Evolutionary conservation across 2,329 filamentous ascomycete genomes (phyloP), one percentile per base, ranked within the genome.

Genomic region (Trichoderma hamatum): DNA sequence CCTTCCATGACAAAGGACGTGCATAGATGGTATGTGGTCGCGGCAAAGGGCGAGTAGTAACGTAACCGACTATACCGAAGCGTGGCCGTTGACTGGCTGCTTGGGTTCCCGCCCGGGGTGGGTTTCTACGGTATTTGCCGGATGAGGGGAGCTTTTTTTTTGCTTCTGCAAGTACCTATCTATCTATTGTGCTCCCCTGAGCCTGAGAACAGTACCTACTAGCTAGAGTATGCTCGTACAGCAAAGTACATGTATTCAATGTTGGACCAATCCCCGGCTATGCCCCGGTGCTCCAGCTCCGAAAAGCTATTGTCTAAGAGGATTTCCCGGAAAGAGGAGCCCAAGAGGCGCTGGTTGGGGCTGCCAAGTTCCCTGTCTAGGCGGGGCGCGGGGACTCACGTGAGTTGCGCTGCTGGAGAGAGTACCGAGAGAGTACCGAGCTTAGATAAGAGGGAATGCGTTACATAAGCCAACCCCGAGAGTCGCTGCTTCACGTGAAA

Each of bases 1-100:
- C 26, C 21, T 39, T 13, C 36, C 16, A 64, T 43, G 14, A 43
- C 39, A 43, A 43, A 43, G 39, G 16, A 43, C 39, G 19, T 43
- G 39, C 39, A 43, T 43, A 5, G 36, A 16, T 39, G 36, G 36
- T 39, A 5, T 39, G n/a, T n/a, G n/a, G n/a, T 39, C 36, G 39
- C 32, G 9, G 14, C 28, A 39, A 39, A 49, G 32, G 4, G 10
- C 32, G 49, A 36, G 39, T 19, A 46, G 36, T 52, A 32, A 10
- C 26, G 24, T 66, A 70, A 36, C 68, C 68, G 68, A 70, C 64
- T 34, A 58, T 70, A 68, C 68, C 68, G 68, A 70, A 56, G 51
- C 10, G 46, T 21, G 63, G 66, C 11, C 30, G 39, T 26, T n/a
- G 56, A 59, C 59, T 26, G 59, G 28, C 43, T 51, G 26, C 21